phyloP scores from a whole-genome alignment of 2,329 filamentous ascomycete genomes.

The Ophiocordyceps robertsii region DNA sequence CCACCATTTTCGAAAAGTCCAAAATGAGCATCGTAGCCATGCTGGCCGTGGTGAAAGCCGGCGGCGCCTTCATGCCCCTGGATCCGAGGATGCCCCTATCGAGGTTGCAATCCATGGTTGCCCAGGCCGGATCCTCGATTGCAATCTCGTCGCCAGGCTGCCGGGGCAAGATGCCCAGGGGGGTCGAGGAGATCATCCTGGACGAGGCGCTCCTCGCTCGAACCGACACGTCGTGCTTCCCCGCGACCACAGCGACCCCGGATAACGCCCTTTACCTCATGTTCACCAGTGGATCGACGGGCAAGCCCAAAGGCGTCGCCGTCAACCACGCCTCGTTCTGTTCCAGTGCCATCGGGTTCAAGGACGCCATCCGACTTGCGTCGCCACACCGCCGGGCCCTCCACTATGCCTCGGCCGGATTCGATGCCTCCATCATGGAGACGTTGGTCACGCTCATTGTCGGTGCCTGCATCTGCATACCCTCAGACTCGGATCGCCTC shows the following conservation, averaged over 20 bases:
- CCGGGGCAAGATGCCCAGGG: background rate
- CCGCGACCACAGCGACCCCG: background rate
- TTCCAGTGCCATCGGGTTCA: slow-evolving; percentile 5
- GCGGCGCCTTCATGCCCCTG: slow-evolving; percentile 10
- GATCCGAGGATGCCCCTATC: slow-evolving; percentile 8
- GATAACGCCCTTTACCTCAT: slow-evolving; percentile 7
- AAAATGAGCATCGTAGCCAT: slow-evolving; percentile 10
- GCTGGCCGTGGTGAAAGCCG: slow-evolving; percentile 11
- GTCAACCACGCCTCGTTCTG: slow-evolving; percentile 8
- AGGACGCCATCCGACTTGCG: slow-evolving; percentile 1
- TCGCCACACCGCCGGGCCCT: slow-evolving; percentile 3
- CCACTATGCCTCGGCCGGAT: background rate
- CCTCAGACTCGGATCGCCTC: background rate
- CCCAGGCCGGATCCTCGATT: slow-evolving; percentile 4
- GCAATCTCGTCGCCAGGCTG: slow-evolving; percentile 2
- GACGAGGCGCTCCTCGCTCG: background rate
- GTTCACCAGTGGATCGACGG: slow-evolving; percentile 12
- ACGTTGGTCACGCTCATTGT: background rate
- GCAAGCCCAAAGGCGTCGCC: slow-evolving; percentile 10
- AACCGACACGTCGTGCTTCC: background rate
- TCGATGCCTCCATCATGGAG: slow-evolving; percentile 1
- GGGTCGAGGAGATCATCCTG: background rate
- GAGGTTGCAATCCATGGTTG: slow-evolving; percentile 1
- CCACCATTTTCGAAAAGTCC: slow-evolving; percentile 8
- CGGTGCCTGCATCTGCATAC: slow-evolving; percentile 1